A percentile compares a stretch with the other conserved stretches of the same genome.
phyloP scores from a whole-genome alignment of 106 monocot genomes.

The Acorus gramineus region DNA sequence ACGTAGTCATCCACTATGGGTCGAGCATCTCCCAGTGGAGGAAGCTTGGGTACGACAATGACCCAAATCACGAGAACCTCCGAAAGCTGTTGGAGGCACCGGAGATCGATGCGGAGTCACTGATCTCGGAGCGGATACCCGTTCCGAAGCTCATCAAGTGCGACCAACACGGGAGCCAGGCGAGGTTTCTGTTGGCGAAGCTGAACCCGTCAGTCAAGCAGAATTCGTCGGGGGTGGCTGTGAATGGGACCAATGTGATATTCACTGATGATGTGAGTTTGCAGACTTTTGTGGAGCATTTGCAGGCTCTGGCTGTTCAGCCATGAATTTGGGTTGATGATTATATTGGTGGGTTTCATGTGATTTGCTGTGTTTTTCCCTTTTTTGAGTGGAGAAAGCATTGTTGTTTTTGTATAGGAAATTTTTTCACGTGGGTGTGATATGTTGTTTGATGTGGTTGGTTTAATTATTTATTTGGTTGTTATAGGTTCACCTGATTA shows the following conservation, averaged over 20 bases:
- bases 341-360: neutral
- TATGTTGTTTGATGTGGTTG: too few species aligned
- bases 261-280: slow-evolving; percentile 93
- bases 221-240: slow-evolving; percentile 27
- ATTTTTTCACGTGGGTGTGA: too few species aligned
- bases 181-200: slow-evolving; percentile 78
- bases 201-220: slow-evolving; percentile 86
- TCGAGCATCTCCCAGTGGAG: slow-evolving; percentile 79
- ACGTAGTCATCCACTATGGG: slow-evolving; percentile 85
- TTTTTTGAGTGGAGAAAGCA: neutral
- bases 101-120: slow-evolving; percentile 52
- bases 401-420: too few species aligned
- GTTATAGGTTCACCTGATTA: too few species aligned
- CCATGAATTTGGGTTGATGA: slow-evolving; percentile 15
- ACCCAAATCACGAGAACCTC: slow-evolving; percentile 75
- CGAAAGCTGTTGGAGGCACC: slow-evolving; percentile 79
- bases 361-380: neutral
- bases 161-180: slow-evolving; percentile 92
- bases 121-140: slow-evolving; percentile 61
- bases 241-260: slow-evolving; percentile 55
- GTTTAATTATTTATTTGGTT: too few species aligned
- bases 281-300: slow-evolving; percentile 84
- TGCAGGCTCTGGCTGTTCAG: slow-evolving; percentile 88
- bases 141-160: slow-evolving; percentile 77
- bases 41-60: slow-evolving; percentile 59